Evolutionary conservation across 2,329 filamentous ascomycete species (phyloP), one percentile per base, ranked within the genome.

Genomic region (Aspergillus sp.): DNA sequence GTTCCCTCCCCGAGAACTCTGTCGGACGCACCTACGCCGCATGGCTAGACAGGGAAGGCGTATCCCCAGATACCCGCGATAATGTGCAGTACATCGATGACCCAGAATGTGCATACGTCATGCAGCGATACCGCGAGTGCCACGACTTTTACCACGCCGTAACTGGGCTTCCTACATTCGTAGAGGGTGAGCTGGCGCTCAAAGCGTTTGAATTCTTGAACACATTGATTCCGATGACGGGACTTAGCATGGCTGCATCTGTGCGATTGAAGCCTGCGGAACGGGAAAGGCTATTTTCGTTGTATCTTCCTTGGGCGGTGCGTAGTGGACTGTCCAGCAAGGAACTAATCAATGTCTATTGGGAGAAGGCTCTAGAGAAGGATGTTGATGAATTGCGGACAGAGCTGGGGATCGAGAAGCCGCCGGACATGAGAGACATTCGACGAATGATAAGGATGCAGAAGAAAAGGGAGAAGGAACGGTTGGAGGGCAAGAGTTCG

Each of bases 131-230:
- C 76, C 87, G 95, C 61, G 95, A 99, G 76, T 96, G 90, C 64
- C 95, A 99, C 74, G 95, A 99, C 74, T 97, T 99, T 76, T 97
- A 96, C 78, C 95, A 99, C 74, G 93, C 95, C 0, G 81, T 99
- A 52, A 96, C 93, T 0, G 93, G 93, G 0, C 77, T 99, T 48
- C 95, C 95, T 0, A 85, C 96, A 42, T 89, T 96, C 62, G 84
- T 92, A n/a, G 95, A 99, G 79, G 95, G 95, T 24, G 95, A 99
- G 80, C 84, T 99, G 12, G 95, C 93, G n/a, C 83, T 99, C 65
- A 99, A 99, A 78, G 92, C 93, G 0, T 96, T 99, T 65, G 95
- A 99, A 78, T 99, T 96, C 73, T 87, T 92, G 24, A 99, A 98
- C 71, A 98, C 93, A 1, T 77, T 96, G 34, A 78, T 99, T 54